Percentiles rank a stretch among this genome's conserved stretches.
phyloP scores from a whole-genome alignment of 306 rosid species.

The Argentina anserina region DNA sequence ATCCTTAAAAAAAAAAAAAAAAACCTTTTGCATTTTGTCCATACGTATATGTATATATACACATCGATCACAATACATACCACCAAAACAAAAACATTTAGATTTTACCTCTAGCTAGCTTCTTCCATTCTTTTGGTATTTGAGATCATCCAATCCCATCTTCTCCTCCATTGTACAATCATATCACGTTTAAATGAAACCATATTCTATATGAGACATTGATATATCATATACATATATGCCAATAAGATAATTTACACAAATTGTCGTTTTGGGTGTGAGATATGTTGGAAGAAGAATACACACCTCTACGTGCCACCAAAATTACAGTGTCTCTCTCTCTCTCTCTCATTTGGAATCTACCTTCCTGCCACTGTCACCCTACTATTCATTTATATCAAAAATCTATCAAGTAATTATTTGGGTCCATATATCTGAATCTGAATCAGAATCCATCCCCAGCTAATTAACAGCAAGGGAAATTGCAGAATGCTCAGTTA shows the following conservation, averaged over 20 bases:
- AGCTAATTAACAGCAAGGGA: neutral
- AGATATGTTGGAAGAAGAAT: neutral
- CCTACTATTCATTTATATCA: conserved; percentile 8
- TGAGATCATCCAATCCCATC: conserved; percentile 3
- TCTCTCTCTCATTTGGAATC: neutral
- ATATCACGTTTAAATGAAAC: neutral
- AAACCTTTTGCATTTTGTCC: conserved; percentile 5
- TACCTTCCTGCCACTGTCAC: conserved; percentile 6
- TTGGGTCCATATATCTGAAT: conserved; percentile 15
- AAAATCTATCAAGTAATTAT: neutral
- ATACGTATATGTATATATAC: neutral
- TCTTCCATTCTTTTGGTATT: neutral
- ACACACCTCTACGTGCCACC: neutral
- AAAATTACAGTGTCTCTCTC: conserved; percentile 1
- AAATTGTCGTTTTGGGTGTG: conserved; percentile 1
- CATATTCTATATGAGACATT: neutral
- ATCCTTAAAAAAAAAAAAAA: too few species aligned
- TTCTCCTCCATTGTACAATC: conserved; percentile 15
- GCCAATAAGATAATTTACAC: neutral
- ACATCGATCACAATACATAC: neutral
- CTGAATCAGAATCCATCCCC: conserved; percentile 21
- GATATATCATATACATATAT: neutral
- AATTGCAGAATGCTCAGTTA: conserved; percentile 13
- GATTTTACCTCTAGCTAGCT: conserved; percentile 8
- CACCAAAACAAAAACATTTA: neutral